These are phyloP conservation scores for Didymella keratinophila DNA, from an alignment of 2,329 filamentous ascomycete species.

Conservation along the genomic window DNA sequence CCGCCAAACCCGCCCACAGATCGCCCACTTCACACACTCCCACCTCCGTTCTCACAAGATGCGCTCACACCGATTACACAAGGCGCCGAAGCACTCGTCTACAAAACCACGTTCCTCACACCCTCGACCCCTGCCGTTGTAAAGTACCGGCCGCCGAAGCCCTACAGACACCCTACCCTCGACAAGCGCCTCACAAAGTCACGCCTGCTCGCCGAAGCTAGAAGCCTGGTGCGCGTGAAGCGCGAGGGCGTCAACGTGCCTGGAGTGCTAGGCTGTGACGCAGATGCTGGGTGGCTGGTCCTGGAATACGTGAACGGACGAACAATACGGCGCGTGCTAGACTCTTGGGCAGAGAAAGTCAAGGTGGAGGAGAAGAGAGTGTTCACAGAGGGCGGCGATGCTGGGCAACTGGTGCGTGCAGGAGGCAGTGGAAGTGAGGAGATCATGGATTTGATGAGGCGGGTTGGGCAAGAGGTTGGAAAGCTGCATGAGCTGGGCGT, in stretches of 20 bases:
- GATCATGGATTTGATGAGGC: slow-evolving; percentile 66
- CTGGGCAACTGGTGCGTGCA: slow-evolving; percentile 1
- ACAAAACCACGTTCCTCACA: slow-evolving; percentile 81
- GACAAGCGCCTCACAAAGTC: slow-evolving; percentile 87
- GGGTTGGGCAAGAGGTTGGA: slow-evolving; percentile 76
- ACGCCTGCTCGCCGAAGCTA: slow-evolving; percentile 86
- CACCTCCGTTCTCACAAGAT: slow-evolving; percentile 56
- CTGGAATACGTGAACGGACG: slow-evolving; percentile 62
- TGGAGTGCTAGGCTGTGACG: slow-evolving; percentile 74
- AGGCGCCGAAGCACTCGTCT: slow-evolving; percentile 94
- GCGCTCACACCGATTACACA: slow-evolving; percentile 80
- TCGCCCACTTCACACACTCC: slow-evolving; percentile 40
- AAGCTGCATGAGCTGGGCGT: slow-evolving; percentile 83
- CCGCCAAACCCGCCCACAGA: slow-evolving; percentile 30
- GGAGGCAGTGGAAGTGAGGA: slow-evolving; percentile 41
- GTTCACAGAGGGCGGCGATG: slow-evolving; percentile 10
- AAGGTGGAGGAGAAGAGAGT: slow-evolving; percentile 17
- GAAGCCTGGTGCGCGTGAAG: slow-evolving; percentile 80
- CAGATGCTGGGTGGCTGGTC: slow-evolving; percentile 68
- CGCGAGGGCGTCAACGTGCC: slow-evolving; percentile 84
- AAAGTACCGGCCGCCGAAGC: slow-evolving; percentile 90
- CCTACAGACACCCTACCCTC: slow-evolving; percentile 89
- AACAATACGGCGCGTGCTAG: slow-evolving; percentile 74
- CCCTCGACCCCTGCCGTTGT: slow-evolving; percentile 75
- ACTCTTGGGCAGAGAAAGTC: slow-evolving; percentile 66